A percentile compares a stretch with the other conserved stretches of the same genome.
Conservation (phyloP, 2,329 filamentous ascomycete species). For the Zasmidium citrigriseum region DNA sequence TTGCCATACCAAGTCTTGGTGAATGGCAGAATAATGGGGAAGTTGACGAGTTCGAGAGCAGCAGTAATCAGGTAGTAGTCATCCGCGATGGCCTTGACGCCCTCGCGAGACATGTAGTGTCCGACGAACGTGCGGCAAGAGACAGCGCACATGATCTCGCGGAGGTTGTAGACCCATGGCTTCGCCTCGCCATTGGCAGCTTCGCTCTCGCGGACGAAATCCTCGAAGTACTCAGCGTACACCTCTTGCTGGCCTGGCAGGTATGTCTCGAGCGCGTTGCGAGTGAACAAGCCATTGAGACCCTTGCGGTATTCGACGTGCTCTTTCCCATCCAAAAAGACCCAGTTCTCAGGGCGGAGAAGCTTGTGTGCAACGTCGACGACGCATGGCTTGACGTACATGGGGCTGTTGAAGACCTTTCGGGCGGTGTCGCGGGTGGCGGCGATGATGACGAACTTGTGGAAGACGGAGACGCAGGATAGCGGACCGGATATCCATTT, state of each 20-base stretch:
- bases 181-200: constrained; percentile 71
- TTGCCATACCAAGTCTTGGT: constrained; percentile 98
- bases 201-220: constrained; percentile 71
- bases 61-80: constrained; percentile 97
- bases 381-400: constrained; percentile 91
- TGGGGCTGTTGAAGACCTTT: constrained; percentile 94
- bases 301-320: constrained; percentile 98
- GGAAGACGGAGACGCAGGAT: constrained; percentile 97
- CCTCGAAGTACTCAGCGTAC: constrained; percentile 82
- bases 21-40: constrained; percentile 92
- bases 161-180: constrained; percentile 89
- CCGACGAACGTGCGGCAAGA: constrained; percentile 97
- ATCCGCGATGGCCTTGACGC: constrained; percentile 90
- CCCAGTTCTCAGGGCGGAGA: constrained; percentile 89
- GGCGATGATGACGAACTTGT: constrained; percentile 99
- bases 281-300: constrained; percentile 90
- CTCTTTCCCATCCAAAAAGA: constrained; percentile 91
- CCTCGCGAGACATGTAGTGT: constrained; percentile 87
- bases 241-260: constrained; percentile 91
- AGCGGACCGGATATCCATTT: constrained; percentile 92
- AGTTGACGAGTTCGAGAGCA: constrained; percentile 95
- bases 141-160: constrained; percentile 91
- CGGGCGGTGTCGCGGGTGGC: constrained; percentile 92
- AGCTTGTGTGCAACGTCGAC: constrained; percentile 94
- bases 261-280: constrained; percentile 82